Base-by-base conservation (phyloP, 768 basidiomycete genomes). In the Russula ochroleuca region DNA sequence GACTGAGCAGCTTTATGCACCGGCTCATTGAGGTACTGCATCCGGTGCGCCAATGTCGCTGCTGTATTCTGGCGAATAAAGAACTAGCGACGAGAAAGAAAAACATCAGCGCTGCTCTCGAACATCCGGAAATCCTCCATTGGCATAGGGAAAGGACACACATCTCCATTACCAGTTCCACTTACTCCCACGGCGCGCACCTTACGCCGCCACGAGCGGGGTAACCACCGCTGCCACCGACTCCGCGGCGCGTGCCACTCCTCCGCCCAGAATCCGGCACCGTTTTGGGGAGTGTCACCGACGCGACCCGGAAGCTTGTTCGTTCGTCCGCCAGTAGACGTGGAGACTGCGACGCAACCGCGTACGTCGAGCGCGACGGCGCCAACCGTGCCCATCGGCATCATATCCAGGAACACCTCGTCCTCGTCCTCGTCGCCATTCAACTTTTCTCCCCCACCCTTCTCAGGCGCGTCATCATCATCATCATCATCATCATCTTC, bases 281-380 rank as follows among this genome's bases (percentile, higher is more conserved):
- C 90, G 83, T 88, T 85, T 33, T 80, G 72, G 0, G 91, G 90
- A 1, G 92, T 93, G 69, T 92, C 92, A 3, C 91, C 90, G n/a
- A 93, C 77, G 5, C 91, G 80, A 8, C 91, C 91, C 19, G 85
- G 86, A 10, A 91, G 79, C 72, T 94, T 94, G 74, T 94, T 94
- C 41, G 90, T 93, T 52, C 77, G 78, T 1, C 92, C 91, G 40
- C 92, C 92, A 0, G 91, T 94, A 1, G 90, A 92, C 1, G 92
- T 93, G 19, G 86, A 75, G 3, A 79, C 75, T 1, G 85, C 83
- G 62, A 93, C 85, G 69, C 90, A 91, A 0, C 91, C 91, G 25
- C 83, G 77, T 7, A 79, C 68, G 70, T 93, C 92, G 37, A 93
- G 76, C 5, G 88, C 90, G 9, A 94, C 90, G 1, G 92, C 92